These are phyloP conservation scores for Hansenula sp. DNA, from an alignment of 1,139 yeast species.

Conservation along the genomic window DNA sequence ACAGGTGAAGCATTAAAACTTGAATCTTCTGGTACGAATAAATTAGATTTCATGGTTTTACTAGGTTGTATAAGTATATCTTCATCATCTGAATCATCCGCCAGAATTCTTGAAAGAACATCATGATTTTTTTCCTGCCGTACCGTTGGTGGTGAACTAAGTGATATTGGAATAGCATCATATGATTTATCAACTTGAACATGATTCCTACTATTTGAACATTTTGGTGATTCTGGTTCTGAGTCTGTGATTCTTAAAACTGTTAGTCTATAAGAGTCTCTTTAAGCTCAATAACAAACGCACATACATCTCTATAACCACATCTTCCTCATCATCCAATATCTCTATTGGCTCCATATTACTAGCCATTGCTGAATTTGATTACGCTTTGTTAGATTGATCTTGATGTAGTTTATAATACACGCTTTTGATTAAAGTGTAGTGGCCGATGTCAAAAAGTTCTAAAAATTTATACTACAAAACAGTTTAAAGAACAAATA, in stretches of 20 bases:
- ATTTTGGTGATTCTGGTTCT: neutral
- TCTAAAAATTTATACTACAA: too few species aligned
- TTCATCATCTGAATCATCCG: neutral
- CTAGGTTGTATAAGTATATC: neutral
- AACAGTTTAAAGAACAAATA: too few species aligned
- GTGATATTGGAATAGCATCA: neutral
- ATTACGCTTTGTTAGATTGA: too few species aligned
- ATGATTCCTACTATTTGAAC: too few species aligned
- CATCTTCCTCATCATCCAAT: slow-evolving; percentile 3
- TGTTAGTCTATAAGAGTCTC: too few species aligned
- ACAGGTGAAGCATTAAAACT: neutral
- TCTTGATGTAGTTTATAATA: too few species aligned
- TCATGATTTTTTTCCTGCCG: neutral
- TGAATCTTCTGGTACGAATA: neutral
- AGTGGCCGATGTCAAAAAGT: too few species aligned
- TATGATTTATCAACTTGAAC: neutral
- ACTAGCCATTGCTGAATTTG: too few species aligned
- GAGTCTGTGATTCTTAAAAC: too few species aligned
- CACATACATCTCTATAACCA: neutral
- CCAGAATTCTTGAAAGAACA: neutral
- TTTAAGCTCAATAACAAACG: too few species aligned
- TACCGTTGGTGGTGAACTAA: too few species aligned
- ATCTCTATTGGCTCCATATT: neutral
- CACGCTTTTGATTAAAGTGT: too few species aligned
- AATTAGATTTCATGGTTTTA: neutral